Evolutionary conservation across 345 rosid genomes (phyloP).

Genomic region (Populus deltoides): DNA sequence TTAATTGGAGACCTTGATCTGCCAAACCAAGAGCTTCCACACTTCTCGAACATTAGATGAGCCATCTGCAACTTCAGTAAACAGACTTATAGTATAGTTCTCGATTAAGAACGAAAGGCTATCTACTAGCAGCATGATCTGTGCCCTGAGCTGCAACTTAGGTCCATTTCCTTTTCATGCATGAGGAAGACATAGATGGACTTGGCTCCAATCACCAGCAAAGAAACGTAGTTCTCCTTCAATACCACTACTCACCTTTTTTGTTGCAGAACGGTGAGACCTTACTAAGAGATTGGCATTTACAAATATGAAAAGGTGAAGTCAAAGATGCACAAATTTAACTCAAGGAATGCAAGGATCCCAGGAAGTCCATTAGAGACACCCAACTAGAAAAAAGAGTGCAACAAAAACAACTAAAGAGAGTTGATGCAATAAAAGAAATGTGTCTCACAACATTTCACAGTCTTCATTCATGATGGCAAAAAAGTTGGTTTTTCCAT

Average conservation of each 20-base stretch:
- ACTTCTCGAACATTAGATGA: conserved; percentile 88
- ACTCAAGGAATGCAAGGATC: conserved; percentile 78
- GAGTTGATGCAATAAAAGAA: background rate
- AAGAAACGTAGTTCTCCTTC: conserved; percentile 51
- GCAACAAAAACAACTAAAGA: conserved; percentile 11
- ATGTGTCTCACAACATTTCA: background rate
- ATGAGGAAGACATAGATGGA: conserved; percentile 60
- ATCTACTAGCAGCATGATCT: conserved; percentile 2
- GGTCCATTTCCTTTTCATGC: conserved; percentile 35
- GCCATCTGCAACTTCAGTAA: conserved; percentile 83
- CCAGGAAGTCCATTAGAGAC: conserved; percentile 92
- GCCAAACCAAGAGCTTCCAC: conserved; percentile 60
- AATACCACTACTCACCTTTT: conserved; percentile 13
- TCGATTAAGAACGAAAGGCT: conserved; percentile 26
- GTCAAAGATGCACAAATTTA: conserved; percentile 22
- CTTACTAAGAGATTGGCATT: conserved; percentile 47
- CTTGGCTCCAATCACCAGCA: conserved; percentile 86
- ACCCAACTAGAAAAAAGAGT: conserved; percentile 70
- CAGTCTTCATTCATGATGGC: background rate
- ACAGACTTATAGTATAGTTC: conserved; percentile 50
- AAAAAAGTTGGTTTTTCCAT: background rate
- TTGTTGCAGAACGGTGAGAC: conserved; percentile 13
- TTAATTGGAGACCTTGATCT: background rate
- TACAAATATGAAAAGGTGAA: conserved; percentile 21
- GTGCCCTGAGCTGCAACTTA: conserved; percentile 14